Percentiles rank a stretch among this genome's conserved stretches.
phyloP scores from a whole-genome alignment of 1,139 yeast genomes.

The Candida sp. region DNA sequence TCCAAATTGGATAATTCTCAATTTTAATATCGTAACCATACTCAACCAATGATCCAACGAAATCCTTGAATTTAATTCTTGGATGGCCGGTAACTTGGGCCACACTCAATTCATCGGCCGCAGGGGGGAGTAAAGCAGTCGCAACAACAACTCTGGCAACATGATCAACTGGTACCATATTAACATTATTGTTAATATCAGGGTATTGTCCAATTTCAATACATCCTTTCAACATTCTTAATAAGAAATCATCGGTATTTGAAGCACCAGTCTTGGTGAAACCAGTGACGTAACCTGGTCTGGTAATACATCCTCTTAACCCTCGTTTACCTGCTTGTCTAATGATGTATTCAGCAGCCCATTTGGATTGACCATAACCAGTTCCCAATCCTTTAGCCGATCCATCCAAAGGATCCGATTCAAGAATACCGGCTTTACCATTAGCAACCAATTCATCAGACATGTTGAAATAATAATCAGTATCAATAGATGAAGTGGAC shows the following conservation, averaged over 20 bases:
- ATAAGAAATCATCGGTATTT: slow-evolving; percentile 93
- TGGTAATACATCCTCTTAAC: slow-evolving; percentile 79
- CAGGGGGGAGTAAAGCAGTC: slow-evolving; percentile 75
- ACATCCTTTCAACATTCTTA: slow-evolving; percentile 93
- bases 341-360: slow-evolving; percentile 93
- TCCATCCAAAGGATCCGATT: slow-evolving; percentile 78
- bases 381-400: slow-evolving; percentile 79
- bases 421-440: slow-evolving; percentile 74
- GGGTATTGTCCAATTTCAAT: slow-evolving; percentile 85
- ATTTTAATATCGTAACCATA: slow-evolving; percentile 71
- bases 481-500: slow-evolving; percentile 90
- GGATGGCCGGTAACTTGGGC: slow-evolving; percentile 99
- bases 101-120: slow-evolving; percentile 51
- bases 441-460: slow-evolving; percentile 66
- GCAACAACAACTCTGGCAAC: slow-evolving; percentile 92
- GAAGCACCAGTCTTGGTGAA: slow-evolving; percentile 79
- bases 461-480: slow-evolving; percentile 70
- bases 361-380: slow-evolving; percentile 96
- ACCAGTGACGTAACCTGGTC: slow-evolving; percentile 98
- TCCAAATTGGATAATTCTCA: slow-evolving; percentile 78
- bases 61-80: slow-evolving; percentile 74
- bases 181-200: slow-evolving; percentile 80
- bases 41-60: slow-evolving; percentile 56
- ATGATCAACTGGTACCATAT: slow-evolving; percentile 98
- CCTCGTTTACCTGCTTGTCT: slow-evolving; percentile 88